Conservation (phyloP, 1,284 basidiomycete genomes). For the Rhodotorula sp. region DNA sequence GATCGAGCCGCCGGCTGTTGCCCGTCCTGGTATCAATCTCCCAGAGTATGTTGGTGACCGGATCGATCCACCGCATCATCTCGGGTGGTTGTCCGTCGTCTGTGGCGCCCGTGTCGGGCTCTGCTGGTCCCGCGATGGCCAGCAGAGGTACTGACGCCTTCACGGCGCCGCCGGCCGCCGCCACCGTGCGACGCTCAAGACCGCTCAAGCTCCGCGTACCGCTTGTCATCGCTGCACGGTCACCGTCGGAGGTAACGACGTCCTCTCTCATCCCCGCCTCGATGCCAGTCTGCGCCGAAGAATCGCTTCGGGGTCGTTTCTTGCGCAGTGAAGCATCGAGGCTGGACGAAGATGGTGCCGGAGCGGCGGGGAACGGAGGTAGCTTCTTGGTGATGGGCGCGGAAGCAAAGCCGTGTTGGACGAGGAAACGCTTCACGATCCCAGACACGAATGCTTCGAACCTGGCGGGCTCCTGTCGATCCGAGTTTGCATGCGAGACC, state of each 20-base stretch:
- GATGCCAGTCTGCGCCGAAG: too few species aligned
- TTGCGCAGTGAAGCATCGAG: too few species aligned
- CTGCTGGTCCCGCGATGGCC: too few species aligned
- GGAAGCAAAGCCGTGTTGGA: conserved; percentile 60
- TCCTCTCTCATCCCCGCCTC: too few species aligned
- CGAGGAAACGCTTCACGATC: conserved; percentile 64
- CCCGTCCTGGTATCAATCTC: conserved; percentile 43
- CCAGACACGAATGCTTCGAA: conserved; percentile 61
- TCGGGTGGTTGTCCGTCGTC: background rate
- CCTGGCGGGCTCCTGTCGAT: conserved; percentile 56
- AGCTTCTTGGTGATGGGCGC: background rate
- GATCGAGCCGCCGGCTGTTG: conserved; percentile 24
- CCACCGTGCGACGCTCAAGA: too few species aligned
- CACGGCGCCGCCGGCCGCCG: too few species aligned
- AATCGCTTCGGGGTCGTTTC: too few species aligned
- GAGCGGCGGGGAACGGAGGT: background rate
- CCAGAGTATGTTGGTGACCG: conserved; percentile 55
- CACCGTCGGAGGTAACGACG: too few species aligned
- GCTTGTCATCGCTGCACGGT: too few species aligned
- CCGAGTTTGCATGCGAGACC: background rate
- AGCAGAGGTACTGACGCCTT: too few species aligned
- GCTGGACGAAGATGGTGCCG: background rate
- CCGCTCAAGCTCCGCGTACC: too few species aligned
- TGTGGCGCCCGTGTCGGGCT: too few species aligned
- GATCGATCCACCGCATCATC: conserved; percentile 58